Conservation (phyloP, 305 asterid genomes). For the Salvia sclarea region DNA sequence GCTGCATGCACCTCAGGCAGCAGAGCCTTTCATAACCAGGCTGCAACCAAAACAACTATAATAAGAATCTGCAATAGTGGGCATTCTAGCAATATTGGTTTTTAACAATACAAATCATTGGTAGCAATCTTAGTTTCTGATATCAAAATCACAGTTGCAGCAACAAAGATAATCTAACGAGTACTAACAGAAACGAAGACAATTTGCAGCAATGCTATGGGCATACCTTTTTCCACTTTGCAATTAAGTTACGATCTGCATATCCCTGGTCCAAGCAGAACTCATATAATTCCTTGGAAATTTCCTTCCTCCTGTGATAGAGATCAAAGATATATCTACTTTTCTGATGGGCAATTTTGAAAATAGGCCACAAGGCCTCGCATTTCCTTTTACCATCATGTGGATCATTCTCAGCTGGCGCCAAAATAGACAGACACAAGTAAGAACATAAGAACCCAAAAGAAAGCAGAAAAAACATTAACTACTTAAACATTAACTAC, state of each 20-base stretch:
- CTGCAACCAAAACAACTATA: constrained; percentile 44
- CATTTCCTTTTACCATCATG: constrained; percentile 79
- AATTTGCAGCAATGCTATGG: not conserved
- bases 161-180: not conserved
- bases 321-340: constrained; percentile 78
- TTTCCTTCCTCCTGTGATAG: constrained; percentile 73
- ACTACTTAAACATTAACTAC: not conserved
- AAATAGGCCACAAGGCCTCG: constrained; percentile 82
- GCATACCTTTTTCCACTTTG: constrained; percentile 74
- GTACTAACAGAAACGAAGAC: not conserved
- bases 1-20: constrained; percentile 91
- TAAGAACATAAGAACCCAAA: not conserved
- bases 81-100: not conserved
- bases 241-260: constrained; percentile 77
- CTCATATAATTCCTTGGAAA: constrained; percentile 73
- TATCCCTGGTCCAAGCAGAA: constrained; percentile 87
- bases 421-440: not conserved
- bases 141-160: not conserved
- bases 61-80: not conserved
- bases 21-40: constrained; percentile 92
- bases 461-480: not conserved
- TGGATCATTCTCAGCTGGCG: constrained; percentile 76
- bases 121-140: not conserved
- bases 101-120: not conserved
- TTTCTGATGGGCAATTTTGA: constrained; percentile 83